Conservation (phyloP, 2,329 filamentous ascomycete species). For the Elsinoe perseae region DNA sequence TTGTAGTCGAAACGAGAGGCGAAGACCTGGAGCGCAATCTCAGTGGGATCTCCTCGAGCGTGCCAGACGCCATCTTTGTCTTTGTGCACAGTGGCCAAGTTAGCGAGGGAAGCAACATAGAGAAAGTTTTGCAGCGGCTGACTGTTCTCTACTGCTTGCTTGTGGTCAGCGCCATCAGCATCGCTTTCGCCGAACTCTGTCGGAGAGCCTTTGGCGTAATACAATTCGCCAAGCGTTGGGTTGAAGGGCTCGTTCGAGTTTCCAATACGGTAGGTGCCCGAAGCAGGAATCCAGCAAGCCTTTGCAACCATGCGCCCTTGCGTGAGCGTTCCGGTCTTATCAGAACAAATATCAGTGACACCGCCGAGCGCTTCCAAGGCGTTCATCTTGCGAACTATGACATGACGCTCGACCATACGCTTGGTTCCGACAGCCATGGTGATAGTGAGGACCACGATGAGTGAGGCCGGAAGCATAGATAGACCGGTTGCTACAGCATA, state of each 20-base stretch:
- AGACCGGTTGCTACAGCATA: conserved; percentile 56
- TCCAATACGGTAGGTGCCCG: conserved; percentile 55
- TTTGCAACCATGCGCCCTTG: conserved; percentile 56
- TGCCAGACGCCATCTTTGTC: conserved; percentile 51
- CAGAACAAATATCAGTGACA: conserved; percentile 56
- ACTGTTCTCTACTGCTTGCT: conserved; percentile 11
- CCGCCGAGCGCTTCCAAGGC: conserved; percentile 58
- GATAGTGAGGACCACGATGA: conserved; percentile 34
- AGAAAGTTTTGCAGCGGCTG: conserved; percentile 38
- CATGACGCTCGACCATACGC: conserved; percentile 56
- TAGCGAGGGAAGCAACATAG: conserved; percentile 57
- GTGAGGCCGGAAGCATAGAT: conserved; percentile 53
- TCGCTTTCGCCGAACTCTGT: conserved; percentile 17
- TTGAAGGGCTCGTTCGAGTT: conserved; percentile 51
- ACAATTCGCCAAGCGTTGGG: conserved; percentile 55
- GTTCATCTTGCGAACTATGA: conserved; percentile 58
- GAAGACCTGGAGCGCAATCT: conserved; percentile 69
- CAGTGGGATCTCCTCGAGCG: conserved; percentile 60
- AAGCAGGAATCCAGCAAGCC: conserved; percentile 53
- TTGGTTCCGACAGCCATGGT: conserved; percentile 51
- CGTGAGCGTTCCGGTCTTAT: conserved; percentile 58
- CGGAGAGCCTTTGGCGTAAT: conserved; percentile 19
- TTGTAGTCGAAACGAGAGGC: conserved; percentile 59
- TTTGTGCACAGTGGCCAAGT: conserved; percentile 55
- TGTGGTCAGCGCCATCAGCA: conserved; percentile 5